These are phyloP conservation scores for Candida loeiensis DNA, from an alignment of 805 yeast species.

Conservation along the genomic window DNA sequence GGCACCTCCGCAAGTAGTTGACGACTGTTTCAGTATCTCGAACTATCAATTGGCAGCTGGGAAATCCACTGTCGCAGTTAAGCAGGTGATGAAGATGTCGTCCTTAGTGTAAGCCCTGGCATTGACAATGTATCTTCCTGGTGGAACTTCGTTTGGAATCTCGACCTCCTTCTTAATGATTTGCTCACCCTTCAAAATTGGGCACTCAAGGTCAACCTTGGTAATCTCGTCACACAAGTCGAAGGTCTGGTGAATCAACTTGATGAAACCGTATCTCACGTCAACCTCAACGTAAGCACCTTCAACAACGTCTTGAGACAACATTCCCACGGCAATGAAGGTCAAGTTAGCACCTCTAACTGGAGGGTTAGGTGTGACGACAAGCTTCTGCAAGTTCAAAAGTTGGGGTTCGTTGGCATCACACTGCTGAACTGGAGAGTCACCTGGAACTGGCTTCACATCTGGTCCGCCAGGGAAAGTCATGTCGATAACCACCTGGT, in stretches of 20 bases:
- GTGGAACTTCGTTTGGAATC: conserved; percentile 90
- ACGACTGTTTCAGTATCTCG: too few relatives aligned
- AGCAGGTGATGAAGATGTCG: conserved; percentile 79
- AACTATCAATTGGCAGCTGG: conserved; percentile 26
- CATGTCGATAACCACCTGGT: conserved; percentile 5
- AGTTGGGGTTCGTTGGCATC: conserved; percentile 63
- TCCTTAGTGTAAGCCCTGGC: conserved; percentile 89
- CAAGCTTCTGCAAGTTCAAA: conserved; percentile 56
- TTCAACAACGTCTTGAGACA: conserved; percentile 55
- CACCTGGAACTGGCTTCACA: conserved; percentile 82
- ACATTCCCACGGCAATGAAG: conserved; percentile 66
- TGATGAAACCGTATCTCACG: conserved; percentile 89
- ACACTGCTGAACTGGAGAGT: conserved; percentile 78
- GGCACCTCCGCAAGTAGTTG: too few relatives aligned
- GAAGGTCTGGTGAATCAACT: conserved; percentile 81
- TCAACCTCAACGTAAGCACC: conserved; percentile 96
- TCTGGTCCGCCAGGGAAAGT: conserved; percentile 29
- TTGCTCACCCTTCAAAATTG: conserved; percentile 68
- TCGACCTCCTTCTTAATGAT: conserved; percentile 67
- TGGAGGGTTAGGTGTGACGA: conserved; percentile 84
- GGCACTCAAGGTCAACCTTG: conserved; percentile 83
- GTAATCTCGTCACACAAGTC: conserved; percentile 87
- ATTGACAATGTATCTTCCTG: conserved; percentile 81
- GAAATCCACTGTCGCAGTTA: conserved; percentile 67
- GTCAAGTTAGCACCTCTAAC: conserved; percentile 79